Evolutionary conservation across 441 rosid genomes (phyloP).

Genomic region (Aleurites moluccanus): DNA sequence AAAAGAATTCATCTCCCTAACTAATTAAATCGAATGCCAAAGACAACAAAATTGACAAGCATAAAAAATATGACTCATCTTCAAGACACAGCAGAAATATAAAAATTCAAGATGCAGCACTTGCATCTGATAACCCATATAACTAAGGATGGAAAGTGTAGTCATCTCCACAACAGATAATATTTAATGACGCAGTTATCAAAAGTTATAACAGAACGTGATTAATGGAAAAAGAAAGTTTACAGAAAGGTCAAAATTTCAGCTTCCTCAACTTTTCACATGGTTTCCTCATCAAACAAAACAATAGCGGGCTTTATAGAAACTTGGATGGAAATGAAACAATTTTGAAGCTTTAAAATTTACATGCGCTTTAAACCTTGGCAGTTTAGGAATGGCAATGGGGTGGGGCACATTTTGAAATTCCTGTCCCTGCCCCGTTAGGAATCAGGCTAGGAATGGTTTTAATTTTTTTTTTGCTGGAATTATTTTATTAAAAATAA

Average conservation of each 20-base stretch:
- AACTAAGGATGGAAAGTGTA: not conserved
- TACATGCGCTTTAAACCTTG: not conserved
- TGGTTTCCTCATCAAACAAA: not conserved
- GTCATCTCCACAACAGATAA: too few relatives aligned
- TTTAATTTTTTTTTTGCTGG: too few relatives aligned
- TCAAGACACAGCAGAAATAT: not conserved
- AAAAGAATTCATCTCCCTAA: not conserved
- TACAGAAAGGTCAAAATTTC: not conserved
- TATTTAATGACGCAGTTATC: too few relatives aligned
- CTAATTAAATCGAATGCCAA: not conserved
- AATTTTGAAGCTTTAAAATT: not conserved
- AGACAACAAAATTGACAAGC: not conserved
- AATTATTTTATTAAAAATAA: too few relatives aligned
- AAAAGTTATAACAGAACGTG: not conserved
- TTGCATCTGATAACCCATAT: not conserved
- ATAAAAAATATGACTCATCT: not conserved
- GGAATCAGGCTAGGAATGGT: too few relatives aligned
- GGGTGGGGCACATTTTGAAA: too few relatives aligned
- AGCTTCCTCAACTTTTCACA: not conserved
- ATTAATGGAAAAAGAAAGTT: not conserved
- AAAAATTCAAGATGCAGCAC: not conserved
- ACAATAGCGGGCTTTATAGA: not conserved
- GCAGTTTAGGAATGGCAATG: too few relatives aligned
- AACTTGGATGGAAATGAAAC: not conserved
- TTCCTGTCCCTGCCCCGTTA: too few relatives aligned